phyloP scores from a whole-genome alignment of 768 basidiomycete species.

The Macrolepiota fuliginosa region DNA sequence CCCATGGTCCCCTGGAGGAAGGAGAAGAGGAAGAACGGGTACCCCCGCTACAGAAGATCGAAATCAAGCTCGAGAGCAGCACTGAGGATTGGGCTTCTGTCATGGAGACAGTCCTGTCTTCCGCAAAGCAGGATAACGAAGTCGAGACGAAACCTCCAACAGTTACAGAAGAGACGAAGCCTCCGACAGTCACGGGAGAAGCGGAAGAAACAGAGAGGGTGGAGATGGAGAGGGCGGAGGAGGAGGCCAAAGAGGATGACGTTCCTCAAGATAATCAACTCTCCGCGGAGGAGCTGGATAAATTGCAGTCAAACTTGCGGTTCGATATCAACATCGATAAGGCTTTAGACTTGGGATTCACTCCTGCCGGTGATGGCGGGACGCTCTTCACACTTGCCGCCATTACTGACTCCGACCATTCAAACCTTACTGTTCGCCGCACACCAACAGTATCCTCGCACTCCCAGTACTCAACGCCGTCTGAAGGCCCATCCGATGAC shows the following conservation, averaged over 20 bases:
- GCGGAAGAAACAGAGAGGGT: not conserved
- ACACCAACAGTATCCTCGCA: constrained; percentile 5
- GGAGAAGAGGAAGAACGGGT: constrained; percentile 13
- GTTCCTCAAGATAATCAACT: not conserved
- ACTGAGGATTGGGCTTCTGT: constrained; percentile 41
- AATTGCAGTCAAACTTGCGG: constrained; percentile 4
- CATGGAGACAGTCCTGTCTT: constrained; percentile 35
- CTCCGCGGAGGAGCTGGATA: not conserved
- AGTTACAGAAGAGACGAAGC: constrained; percentile 6
- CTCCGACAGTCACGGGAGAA: constrained; percentile 4
- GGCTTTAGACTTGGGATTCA: constrained; percentile 12
- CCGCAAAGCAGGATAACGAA: constrained; percentile 18
- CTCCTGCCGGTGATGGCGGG: not conserved
- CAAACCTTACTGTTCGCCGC: constrained; percentile 2
- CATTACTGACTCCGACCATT: constrained; percentile 6
- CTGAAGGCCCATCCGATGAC: constrained; percentile 25
- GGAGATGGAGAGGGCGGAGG: not conserved
- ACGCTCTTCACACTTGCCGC: constrained; percentile 1
- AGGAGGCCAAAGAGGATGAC: not conserved
- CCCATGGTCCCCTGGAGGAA: constrained; percentile 8
- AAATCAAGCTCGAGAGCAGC: constrained; percentile 30
- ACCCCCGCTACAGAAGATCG: constrained; percentile 29
- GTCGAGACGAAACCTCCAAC: constrained; percentile 14
- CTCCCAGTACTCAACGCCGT: not conserved
- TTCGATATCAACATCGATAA: constrained; percentile 11